Base-by-base conservation (phyloP, 2,329 filamentous ascomycete genomes). In the Diaporthe citriasiana region DNA sequence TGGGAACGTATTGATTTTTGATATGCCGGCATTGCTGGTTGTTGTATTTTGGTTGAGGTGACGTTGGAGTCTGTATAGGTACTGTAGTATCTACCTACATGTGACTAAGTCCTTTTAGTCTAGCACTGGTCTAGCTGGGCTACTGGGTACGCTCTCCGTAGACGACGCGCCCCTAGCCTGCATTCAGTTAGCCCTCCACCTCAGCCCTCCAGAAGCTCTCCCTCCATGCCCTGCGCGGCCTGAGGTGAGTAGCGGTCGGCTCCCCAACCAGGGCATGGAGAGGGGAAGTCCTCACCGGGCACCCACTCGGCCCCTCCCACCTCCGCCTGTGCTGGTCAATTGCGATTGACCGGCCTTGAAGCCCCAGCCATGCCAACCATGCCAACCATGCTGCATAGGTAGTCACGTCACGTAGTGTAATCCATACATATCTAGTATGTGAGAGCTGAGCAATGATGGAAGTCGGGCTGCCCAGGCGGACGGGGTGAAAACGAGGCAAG, bases 271-370 rank as follows among this genome's bases (percentile, higher is more conserved):
- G 59, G 38, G 38, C 40, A 19, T 19, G 25, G 35, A 33, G 59
- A 63, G 63, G 63, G 45, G 30, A 66, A 51, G 45, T 68, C 47
- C 47, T 68, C 63, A 68, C 47, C 47, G 63, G 63, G 19, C 15
- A n/a, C n/a, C n/a, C 13, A n/a, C 1, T 7, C 8, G 8, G 3
- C 45, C 42, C 63, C 27, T 35, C 22, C 45, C 45, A 33, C 45
- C 30, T 65, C 40, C 22, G 57, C 35, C 25, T 30, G 47, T 5
- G 35, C n/a, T 13, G 35, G n/a, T 42, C 38, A 40, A 27, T 42
- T 17, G 22, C 35, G 25, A 60, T 27, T 42, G 56, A 60, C 55
- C 55, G 35, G 40, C 55, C 55, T 2, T 35, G n/a, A 13, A 42
- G 56, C n/a, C 17, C 22, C 55, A 22, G 55, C 19, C 13, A 27